These are phyloP conservation scores for Strobilomyces confusus DNA, from an alignment of 768 basidiomycete species.

Conservation along the genomic window DNA sequence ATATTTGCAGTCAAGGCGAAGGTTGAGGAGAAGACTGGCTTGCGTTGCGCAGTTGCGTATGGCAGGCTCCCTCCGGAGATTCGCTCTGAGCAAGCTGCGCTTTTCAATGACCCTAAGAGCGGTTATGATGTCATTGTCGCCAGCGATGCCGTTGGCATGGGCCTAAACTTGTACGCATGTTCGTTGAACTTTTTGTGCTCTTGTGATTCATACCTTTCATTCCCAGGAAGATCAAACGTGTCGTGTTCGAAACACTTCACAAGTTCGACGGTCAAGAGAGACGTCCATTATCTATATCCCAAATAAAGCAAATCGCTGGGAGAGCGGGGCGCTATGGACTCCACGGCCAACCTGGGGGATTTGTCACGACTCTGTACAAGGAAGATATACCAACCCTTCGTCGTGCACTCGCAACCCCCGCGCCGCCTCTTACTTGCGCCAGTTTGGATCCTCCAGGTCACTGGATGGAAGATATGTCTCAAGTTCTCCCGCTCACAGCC, in stretches of 20 bases:
- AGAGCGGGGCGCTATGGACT: slow-evolving; percentile 88
- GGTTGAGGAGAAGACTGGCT: slow-evolving; percentile 67
- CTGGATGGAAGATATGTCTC: slow-evolving; percentile 28
- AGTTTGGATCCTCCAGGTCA: slow-evolving; percentile 35
- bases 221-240: slow-evolving; percentile 82
- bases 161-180: slow-evolving; percentile 80
- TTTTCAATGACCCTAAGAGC: slow-evolving; percentile 85
- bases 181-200: neutral
- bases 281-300: slow-evolving; percentile 57
- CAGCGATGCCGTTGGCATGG: slow-evolving; percentile 96
- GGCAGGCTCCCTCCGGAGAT: slow-evolving; percentile 90
- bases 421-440: slow-evolving; percentile 50
- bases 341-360: slow-evolving; percentile 54
- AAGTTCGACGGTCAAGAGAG: slow-evolving; percentile 59
- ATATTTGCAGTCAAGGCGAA: slow-evolving; percentile 76
- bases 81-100: slow-evolving; percentile 83
- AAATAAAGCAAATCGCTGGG: slow-evolving; percentile 92
- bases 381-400: slow-evolving; percentile 60
- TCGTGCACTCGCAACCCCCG: slow-evolving; percentile 49
- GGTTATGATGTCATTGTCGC: slow-evolving; percentile 88
- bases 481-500: slow-evolving; percentile 42
- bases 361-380: slow-evolving; percentile 65
- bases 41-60: slow-evolving; percentile 90
- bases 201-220: neutral
- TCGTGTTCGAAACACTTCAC: slow-evolving; percentile 67